phyloP scores from a whole-genome alignment of 345 rosid genomes.

The Pugionium cornutum region DNA sequence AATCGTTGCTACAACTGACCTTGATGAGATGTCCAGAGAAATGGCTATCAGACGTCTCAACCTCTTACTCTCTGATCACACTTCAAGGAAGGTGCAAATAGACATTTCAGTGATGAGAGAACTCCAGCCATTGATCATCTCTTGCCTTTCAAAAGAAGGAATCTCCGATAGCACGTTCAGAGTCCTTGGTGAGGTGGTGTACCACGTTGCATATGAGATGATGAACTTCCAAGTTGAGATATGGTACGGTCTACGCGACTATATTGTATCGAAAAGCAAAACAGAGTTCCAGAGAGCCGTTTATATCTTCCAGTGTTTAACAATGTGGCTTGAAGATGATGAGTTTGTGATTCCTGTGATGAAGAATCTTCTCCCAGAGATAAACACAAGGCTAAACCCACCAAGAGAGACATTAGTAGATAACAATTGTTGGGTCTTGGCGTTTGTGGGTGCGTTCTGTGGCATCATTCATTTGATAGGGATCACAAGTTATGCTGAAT shows the following conservation, averaged over 20 bases:
- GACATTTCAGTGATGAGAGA: background rate
- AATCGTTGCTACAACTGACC: background rate
- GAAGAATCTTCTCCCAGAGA: slow-evolving; percentile 3
- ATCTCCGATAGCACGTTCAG: slow-evolving; percentile 23
- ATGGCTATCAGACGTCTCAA: slow-evolving; percentile 7
- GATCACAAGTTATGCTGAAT: background rate
- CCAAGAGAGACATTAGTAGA: background rate
- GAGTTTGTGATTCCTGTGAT: background rate
- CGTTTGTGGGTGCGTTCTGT: slow-evolving; percentile 29
- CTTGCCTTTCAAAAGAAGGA: slow-evolving; percentile 18
- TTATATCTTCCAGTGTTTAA: slow-evolving; percentile 23
- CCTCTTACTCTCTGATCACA: slow-evolving; percentile 4
- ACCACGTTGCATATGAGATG: slow-evolving; percentile 21
- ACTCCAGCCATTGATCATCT: slow-evolving; percentile 19
- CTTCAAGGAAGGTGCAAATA: background rate
- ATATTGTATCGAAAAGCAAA: background rate
- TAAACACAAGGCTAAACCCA: slow-evolving; percentile 3
- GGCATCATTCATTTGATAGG: background rate
- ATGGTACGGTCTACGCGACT: background rate
- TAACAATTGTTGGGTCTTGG: slow-evolving; percentile 11
- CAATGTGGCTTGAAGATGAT: background rate
- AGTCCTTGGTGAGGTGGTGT: slow-evolving; percentile 21
- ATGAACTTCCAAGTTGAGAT: background rate
- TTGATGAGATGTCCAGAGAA: background rate
- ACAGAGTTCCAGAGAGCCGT: slow-evolving; percentile 12